These are phyloP conservation scores for Coniferiporia weirii DNA, from an alignment of 1,284 basidiomycete genomes.

Conservation along the genomic window DNA sequence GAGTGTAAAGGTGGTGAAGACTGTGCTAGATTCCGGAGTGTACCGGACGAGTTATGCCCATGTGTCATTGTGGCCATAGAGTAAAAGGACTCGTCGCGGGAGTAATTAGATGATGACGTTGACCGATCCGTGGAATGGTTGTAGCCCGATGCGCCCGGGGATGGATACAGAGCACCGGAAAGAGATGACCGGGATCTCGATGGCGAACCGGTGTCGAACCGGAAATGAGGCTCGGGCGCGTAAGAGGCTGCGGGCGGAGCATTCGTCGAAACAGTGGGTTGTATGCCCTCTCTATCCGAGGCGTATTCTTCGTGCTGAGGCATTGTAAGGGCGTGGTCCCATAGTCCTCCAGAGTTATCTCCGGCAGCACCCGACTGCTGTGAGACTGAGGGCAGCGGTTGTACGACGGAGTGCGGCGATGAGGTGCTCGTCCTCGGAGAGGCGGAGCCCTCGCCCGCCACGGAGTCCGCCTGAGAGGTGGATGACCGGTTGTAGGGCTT, in stretches of 20 bases:
- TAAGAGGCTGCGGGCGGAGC: conserved; percentile 4
- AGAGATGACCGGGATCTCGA: conserved; percentile 8
- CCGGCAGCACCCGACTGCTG: not conserved
- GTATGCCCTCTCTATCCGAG: conserved; percentile 4
- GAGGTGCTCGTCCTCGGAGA: conserved; percentile 14
- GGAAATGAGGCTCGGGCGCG: conserved; percentile 9
- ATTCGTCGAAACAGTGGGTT: not conserved
- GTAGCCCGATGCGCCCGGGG: conserved; percentile 4
- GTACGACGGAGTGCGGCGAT: conserved; percentile 9
- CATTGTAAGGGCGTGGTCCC: conserved; percentile 10
- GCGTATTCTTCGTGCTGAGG: conserved; percentile 10
- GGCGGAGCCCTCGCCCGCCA: conserved; percentile 35
- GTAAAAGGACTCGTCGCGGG: conserved; percentile 10
- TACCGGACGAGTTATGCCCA: not conserved
- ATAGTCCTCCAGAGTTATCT: conserved; percentile 1
- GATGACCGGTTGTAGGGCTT: conserved; percentile 35
- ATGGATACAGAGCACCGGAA: not conserved
- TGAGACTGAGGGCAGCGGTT: not conserved
- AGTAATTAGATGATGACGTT: conserved; percentile 8
- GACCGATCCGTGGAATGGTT: conserved; percentile 9
- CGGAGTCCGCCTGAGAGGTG: conserved; percentile 28
- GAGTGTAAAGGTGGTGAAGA: conserved; percentile 5
- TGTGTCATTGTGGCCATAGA: not conserved
- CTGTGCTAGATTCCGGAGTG: not conserved
- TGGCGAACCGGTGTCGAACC: conserved; percentile 6